Evolutionary conservation across 371 early-diverging fungal genomes (phyloP), one percentile per base, ranked within the genome.

Genomic region (Lichtheimia corymbifera): DNA sequence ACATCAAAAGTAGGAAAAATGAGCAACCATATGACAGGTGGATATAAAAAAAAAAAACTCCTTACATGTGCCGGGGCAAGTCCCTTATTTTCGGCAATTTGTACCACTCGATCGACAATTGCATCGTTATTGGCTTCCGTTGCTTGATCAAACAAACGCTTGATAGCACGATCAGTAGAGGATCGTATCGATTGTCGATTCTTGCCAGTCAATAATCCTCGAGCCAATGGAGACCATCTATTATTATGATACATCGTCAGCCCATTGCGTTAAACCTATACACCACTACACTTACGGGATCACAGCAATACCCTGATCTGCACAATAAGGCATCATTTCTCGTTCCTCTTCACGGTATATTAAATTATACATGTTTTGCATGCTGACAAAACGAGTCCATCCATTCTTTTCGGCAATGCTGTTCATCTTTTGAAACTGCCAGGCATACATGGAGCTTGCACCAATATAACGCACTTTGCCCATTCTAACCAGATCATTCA

Each of bases 331-430:
- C 45, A 72, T 64, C 83, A 84, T 83, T 50, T 86, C 86, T 14
- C 83, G 73, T 54, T 86, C 86, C 67, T 85, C 86, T 64, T 85
- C 86, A 43, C 86, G 82, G 58, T 85, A 85, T 9, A 83, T 17
- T 41, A 82, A 57, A 53, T 82, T 85, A 60, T 83, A 82, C 40
- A 69, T 54, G 59, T 81, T 83, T 62, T 77, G 82, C 85, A 80
- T 82, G 1, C 71, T 64, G 13, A 71, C 65, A 61, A 84, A 85
- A 27, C 72, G 70, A 20, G 83, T 59, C 84, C 84, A 85, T 2
- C 86, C 86, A 22, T 65, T 58, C 54, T 67, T 69, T 50, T 85
- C 79, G n/a, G 79, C 73, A 50, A 79, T 63, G 30, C 60, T 18
- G 28, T 80, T 73, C n/a, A 66, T 59, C 47, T 76, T 75, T 53